Evolutionary conservation across 352 stramenopile species (phyloP).

Genomic region (Phytophthora europaea): DNA sequence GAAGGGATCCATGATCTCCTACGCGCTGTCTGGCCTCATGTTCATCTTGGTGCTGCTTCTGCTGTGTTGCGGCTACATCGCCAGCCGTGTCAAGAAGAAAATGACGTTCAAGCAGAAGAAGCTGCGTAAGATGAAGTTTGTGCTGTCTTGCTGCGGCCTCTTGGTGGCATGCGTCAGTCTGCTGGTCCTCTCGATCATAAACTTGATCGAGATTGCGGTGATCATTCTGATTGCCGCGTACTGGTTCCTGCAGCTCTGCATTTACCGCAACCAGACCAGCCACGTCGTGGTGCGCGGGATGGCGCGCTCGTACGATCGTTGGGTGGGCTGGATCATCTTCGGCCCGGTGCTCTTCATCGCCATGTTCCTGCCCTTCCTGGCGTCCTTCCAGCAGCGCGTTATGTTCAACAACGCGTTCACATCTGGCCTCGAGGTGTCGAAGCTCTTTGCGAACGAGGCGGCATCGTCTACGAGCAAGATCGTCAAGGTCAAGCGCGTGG

Average conservation of each 20-base stretch:
- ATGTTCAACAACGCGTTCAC: constrained; percentile 94
- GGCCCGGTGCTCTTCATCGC: constrained; percentile 88
- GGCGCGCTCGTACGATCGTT: constrained; percentile 80
- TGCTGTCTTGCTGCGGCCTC: constrained; percentile 78
- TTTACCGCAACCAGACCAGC: constrained; percentile 81
- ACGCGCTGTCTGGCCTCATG: constrained; percentile 72
- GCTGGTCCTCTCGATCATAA: constrained; percentile 73
- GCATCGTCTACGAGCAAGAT: constrained; percentile 74
- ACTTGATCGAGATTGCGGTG: constrained; percentile 79
- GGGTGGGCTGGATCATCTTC: constrained; percentile 91
- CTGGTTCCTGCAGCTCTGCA: constrained; percentile 87
- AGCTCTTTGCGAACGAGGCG: constrained; percentile 90
- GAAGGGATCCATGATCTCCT: constrained; percentile 68
- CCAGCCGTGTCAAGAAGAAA: constrained; percentile 90
- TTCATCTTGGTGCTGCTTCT: constrained; percentile 81
- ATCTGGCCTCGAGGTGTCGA: constrained; percentile 87
- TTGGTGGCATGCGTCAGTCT: constrained; percentile 64
- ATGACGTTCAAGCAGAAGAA: constrained; percentile 92
- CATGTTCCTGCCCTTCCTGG: constrained; percentile 92
- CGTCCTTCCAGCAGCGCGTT: constrained; percentile 88
- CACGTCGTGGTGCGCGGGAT: constrained; percentile 86
- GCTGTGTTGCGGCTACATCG: constrained; percentile 85
- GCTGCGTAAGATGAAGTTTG: constrained; percentile 91
- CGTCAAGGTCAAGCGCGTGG: constrained; percentile 88
- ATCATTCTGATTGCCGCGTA: constrained; percentile 81